Evolutionary conservation across 163 green algal genomes (phyloP), one percentile per base, ranked within the genome.

Genomic region (Volvox carteri): DNA sequence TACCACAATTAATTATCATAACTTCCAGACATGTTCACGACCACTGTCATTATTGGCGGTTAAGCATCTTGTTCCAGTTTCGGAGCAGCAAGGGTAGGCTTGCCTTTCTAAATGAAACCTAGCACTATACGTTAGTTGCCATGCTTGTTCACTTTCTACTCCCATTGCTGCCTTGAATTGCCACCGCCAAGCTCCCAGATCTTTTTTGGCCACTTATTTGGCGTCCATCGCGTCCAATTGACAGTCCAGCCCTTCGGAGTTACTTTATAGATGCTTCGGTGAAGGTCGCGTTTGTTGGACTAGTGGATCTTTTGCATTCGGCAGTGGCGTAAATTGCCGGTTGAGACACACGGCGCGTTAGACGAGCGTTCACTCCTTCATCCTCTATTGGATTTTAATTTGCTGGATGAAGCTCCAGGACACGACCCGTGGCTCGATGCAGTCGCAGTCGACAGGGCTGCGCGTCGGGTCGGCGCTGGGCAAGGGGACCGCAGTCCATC

Each of bases 381-480:
- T 11, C 2, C 25, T 8, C 11, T 39, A 58, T 54, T 78, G 21
- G 16, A 19, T 54, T 56, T 56, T 12, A 48, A 75, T 11, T 42
- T 41, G 3, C 65, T 75, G 65, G 65, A 80, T 80, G 73, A 80
- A 65, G 42, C 73, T 80, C n/a, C 73, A 80, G 25, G 73, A 12
- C 1, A 44, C 42, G 28, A 80, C 41, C 28, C 73, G 42, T 65
- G n/a, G 42, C 23, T 44, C 35, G 4, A 4, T 42, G 42, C 73
- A 60, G 11, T 30, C 25, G 4, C 19, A 60, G 1, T 12, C 73
- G 14, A 65, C 42, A 25, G 73, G 44, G 42, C 11, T 65, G 28
- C 73, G 73, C 44, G 70, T 30, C 37, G 70, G 70, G 70, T 58
- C 73, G 73, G 73, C 73, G 42, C 73, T 46, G 42, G 52, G 44